Percentiles rank a stretch among this genome's conserved stretches.
Conservation (phyloP, 2,329 filamentous ascomycete species). For the Alternaria conjuncta region DNA sequence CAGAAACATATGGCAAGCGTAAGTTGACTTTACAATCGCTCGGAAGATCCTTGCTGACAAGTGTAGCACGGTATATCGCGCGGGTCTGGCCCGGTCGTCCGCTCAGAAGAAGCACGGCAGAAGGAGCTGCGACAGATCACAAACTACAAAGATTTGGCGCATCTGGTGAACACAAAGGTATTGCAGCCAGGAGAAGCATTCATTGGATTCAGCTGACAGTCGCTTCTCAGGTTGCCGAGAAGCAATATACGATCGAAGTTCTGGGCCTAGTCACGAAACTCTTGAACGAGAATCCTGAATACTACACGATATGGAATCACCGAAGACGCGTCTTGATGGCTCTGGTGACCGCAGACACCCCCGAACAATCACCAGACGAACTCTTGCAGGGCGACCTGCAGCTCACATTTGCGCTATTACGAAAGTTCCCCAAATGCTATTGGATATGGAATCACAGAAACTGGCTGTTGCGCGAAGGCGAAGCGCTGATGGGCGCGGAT, state of each 20-base stretch:
- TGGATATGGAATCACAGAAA: slow-evolving; percentile 98
- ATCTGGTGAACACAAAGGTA: slow-evolving; percentile 71
- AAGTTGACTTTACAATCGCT: slow-evolving; percentile 21
- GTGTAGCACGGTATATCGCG: slow-evolving; percentile 83
- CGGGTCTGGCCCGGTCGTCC: slow-evolving; percentile 56
- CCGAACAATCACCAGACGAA: slow-evolving; percentile 49
- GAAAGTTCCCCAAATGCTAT: slow-evolving; percentile 94
- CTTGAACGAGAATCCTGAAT: slow-evolving; percentile 80
- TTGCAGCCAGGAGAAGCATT: neutral
- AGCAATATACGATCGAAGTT: slow-evolving; percentile 61
- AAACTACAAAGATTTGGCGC: slow-evolving; percentile 75
- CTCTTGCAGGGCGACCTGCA: slow-evolving; percentile 75
- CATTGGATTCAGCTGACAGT: neutral
- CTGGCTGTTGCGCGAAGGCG: slow-evolving; percentile 80
- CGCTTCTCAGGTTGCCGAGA: slow-evolving; percentile 49
- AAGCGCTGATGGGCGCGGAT: slow-evolving; percentile 63
- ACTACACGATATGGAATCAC: slow-evolving; percentile 91
- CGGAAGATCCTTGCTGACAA: slow-evolving; percentile 16
- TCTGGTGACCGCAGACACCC: slow-evolving; percentile 55
- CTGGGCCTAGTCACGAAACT: slow-evolving; percentile 75
- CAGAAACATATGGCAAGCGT: slow-evolving; percentile 50
- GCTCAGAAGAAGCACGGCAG: slow-evolving; percentile 72
- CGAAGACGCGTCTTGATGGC: slow-evolving; percentile 74
- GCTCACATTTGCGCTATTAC: slow-evolving; percentile 83
- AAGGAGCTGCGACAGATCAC: slow-evolving; percentile 78